Base-by-base conservation (phyloP, 2,329 filamentous ascomycete genomes). In the Meredithiella fracta region DNA sequence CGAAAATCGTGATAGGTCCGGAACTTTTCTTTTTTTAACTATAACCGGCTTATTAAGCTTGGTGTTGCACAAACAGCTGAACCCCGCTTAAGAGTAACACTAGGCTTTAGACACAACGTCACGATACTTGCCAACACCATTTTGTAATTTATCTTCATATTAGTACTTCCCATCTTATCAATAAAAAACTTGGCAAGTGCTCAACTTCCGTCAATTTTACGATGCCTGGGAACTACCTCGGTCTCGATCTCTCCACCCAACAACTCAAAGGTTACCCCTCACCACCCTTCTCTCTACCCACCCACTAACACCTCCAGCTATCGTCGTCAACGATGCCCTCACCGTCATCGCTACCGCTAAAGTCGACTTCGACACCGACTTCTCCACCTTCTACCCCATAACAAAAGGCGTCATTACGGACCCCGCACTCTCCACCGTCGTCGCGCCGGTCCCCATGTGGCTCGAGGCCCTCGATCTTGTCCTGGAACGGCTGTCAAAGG, bases 211-310 rank as follows among this genome's bases (percentile, higher is more conserved):
- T n/a, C n/a, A n/a, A 34, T 34, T 22, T 22, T n/a, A 23, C 8
- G 11, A 58, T 58, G 57, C 23, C 58, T n/a, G n/a, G n/a, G 26
- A 73, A 94, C 59, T 95, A 94, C 66, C 75, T 95, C 65, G 92
- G 92, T 59, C 90, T 97, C 68, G 92, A 98, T 71, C 82, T 97
- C 59, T 96, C 90, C 47, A 97, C 92, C 58, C 92, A 97, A 69
- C 91, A 97, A 68, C 77, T 97, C 58, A 97, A 98, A 77, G 90
- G 87, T 81, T 44, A 44, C 61, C 58, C 22, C 37, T 25, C 42
- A 7, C 22, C 14, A 20, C 25, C n/a, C 31, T 47, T 23, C 42
- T 20, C 22, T 44, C 59, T 38, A 22, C n/a, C 29, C 38, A 23
- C 50, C 49, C 29, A 42, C 29, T 52, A 51, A 60, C 59, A 44